Conservation (phyloP, 257 asterid species). For the Solanum medicagineum region DNA sequence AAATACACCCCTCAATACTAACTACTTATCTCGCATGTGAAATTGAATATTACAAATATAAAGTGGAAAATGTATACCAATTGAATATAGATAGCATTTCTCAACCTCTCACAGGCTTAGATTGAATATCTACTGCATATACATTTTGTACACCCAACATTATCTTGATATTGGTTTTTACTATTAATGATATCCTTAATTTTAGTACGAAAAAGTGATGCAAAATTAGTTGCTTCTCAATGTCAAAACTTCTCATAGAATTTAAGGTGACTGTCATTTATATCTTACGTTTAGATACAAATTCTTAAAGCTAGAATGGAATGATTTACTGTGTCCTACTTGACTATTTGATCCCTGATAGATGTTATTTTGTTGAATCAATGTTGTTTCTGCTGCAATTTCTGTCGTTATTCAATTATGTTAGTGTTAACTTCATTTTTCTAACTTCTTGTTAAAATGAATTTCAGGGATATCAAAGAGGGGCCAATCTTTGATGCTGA, state of each 20-base stretch:
- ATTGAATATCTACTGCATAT: background rate
- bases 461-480: slow-evolving; percentile 31
- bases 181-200: background rate
- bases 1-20: background rate
- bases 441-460: slow-evolving; percentile 2
- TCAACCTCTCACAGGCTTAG: background rate
- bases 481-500: slow-evolving; percentile 27
- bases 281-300: background rate
- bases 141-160: background rate
- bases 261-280: background rate
- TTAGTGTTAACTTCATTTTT: background rate
- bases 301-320: background rate
- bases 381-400: background rate
- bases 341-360: background rate
- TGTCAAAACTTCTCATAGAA: background rate
- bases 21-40: background rate
- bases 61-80: background rate
- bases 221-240: background rate
- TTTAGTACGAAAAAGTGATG: background rate
- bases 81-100: background rate
- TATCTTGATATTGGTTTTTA: background rate
- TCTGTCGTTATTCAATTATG: background rate
- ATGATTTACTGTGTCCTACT: background rate
- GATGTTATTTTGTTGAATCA: background rate
- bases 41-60: background rate